Evolutionary conservation across 305 asterid species (phyloP).

Genomic region (Solanum chacoense): DNA sequence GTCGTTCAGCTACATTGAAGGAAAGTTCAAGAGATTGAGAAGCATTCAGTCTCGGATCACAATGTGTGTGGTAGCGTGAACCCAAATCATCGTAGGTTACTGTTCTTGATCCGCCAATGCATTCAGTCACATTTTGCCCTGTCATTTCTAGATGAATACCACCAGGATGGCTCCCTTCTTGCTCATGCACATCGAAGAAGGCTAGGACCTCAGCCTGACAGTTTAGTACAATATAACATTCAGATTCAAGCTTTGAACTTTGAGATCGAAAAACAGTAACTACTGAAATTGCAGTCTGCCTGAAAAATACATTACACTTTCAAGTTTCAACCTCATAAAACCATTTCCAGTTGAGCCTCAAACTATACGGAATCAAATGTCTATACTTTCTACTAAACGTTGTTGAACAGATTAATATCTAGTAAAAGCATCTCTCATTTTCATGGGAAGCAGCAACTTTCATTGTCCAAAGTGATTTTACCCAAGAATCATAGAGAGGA

Average conservation of each 20-base stretch:
- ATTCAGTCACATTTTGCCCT: constrained; percentile 41
- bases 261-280: not conserved
- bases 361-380: not conserved
- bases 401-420: not conserved
- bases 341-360: not conserved
- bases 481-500: not conserved
- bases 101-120: constrained; percentile 38
- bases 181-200: constrained; percentile 48
- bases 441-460: not conserved
- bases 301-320: not conserved
- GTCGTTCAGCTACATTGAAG: constrained; percentile 28
- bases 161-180: constrained; percentile 46
- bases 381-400: not conserved
- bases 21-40: constrained; percentile 45
- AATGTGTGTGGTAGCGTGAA: constrained; percentile 50
- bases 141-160: constrained; percentile 52
- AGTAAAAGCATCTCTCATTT: not conserved
- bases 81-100: constrained; percentile 36
- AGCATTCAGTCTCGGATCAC: constrained; percentile 39
- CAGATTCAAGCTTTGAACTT: not conserved
- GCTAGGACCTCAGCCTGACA: constrained; percentile 39
- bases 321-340: not conserved
- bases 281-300: not conserved
- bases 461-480: not conserved
- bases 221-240: not conserved